Base-by-base conservation (phyloP, 148 eudicot species). In the Fagopyrum esculentum region DNA sequence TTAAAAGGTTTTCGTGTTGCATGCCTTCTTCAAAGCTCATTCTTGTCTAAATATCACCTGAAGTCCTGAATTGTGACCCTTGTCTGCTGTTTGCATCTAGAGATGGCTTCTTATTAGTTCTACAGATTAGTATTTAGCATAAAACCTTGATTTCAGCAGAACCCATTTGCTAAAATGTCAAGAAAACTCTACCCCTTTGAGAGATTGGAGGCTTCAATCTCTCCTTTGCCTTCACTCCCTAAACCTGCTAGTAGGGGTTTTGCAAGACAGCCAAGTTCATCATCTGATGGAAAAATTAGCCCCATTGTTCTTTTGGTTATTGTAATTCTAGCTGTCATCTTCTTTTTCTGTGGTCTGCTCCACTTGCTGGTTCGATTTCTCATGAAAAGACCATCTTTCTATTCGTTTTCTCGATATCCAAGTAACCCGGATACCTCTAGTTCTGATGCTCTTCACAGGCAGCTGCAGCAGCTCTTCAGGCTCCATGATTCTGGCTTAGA, bases 401-500 rank as follows among this genome's bases (percentile, higher is more conserved):
- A 64, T 19, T 81, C 86, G 19, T 66, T 76, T 44, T 81, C 86
- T 9, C 79, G 71, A 6, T 82, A 85, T 11, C 84, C 57, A 74
- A 66, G 79, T 19, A 69, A 66, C 80, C 77, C 84, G 19, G 86
- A 86, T 11, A 77, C 43, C 17, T 15, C 84, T 15, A 57, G 46
- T 17, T 80, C 89, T 72, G 88, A 77, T 9, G 71, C 85, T 40
- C 74, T 88, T 4, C 91, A 87, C 22, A 85, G 90, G 76, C 90
- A 87, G 76, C 84, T 84, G 12, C 89, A 84, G 51, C 89, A 87
- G 77, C 78, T 87, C 52, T 84, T 84, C 69, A 47, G 84, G 9
- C 52, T 87, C 12, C 88, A 85, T 40, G 88, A 85, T 75, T 82
- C 84, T 35, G 89, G 89, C 69, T 75, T 86, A 50, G 89, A 86